These are phyloP conservation scores for Mallotus japonicus DNA, from an alignment of 441 rosid species.

Conservation along the genomic window DNA sequence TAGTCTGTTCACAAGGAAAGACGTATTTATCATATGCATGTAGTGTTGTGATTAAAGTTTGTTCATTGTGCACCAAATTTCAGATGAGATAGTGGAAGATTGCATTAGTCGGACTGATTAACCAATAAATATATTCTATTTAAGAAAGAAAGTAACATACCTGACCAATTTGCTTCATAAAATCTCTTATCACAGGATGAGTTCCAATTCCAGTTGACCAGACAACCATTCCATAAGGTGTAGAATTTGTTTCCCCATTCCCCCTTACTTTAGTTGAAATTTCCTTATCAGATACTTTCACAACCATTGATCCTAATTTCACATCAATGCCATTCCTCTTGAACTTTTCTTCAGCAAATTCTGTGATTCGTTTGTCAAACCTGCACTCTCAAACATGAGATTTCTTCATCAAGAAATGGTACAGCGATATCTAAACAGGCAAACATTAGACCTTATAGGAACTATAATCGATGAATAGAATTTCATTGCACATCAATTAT, in stretches of 20 bases:
- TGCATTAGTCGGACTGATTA: too few relatives aligned
- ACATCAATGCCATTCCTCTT: constrained; percentile 86
- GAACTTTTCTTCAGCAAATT: constrained; percentile 89
- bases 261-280: constrained; percentile 71
- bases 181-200: constrained; percentile 77
- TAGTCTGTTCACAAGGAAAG: constrained; percentile 39
- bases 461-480: neutral
- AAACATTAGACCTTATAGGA: neutral
- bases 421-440: neutral
- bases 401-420: neutral
- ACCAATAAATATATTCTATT: neutral
- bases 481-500: neutral
- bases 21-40: neutral
- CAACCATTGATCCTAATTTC: constrained; percentile 87
- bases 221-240: constrained; percentile 92
- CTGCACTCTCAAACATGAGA: constrained; percentile 37
- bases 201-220: constrained; percentile 99
- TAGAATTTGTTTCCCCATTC: constrained; percentile 49
- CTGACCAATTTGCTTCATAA: constrained; percentile 96
- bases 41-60: neutral
- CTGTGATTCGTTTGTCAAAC: constrained; percentile 98
- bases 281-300: constrained; percentile 68
- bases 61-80: neutral
- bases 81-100: neutral
- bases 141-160: constrained; percentile 33